Evolutionary conservation across 371 early-diverging fungal species (phyloP).

Genomic region (Mucor lusitanicus): DNA sequence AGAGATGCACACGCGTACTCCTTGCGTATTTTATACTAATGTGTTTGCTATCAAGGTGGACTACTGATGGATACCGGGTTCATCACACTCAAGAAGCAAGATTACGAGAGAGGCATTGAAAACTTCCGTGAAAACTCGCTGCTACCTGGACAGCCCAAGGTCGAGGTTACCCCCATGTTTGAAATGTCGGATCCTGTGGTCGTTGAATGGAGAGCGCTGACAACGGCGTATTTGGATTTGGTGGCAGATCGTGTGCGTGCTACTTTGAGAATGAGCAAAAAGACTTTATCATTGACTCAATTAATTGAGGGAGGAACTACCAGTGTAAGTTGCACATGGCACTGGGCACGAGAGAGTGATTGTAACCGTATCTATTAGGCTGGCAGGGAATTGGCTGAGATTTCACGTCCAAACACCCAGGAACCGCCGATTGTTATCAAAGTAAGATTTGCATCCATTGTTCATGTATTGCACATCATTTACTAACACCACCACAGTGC

Average conservation of each 20-base stretch:
- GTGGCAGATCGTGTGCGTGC: conserved; percentile 70
- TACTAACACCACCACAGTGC: neutral
- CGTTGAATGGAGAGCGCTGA: conserved; percentile 92
- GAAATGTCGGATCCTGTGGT: conserved; percentile 80
- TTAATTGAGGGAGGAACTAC: conserved; percentile 89
- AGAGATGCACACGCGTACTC: neutral
- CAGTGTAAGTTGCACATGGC: conserved; percentile 51
- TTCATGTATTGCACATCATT: neutral
- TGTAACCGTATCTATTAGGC: conserved; percentile 47
- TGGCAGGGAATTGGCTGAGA: conserved; percentile 86
- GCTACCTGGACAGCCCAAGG: conserved; percentile 44
- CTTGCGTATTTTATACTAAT: neutral
- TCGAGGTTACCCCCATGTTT: conserved; percentile 66
- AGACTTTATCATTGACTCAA: conserved; percentile 72
- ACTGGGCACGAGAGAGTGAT: neutral
- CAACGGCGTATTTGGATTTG: conserved; percentile 79
- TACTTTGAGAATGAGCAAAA: conserved; percentile 52
- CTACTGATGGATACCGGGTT: conserved; percentile 49
- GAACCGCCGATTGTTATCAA: conserved; percentile 87
- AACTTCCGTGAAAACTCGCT: conserved; percentile 41
- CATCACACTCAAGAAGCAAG: conserved; percentile 34
- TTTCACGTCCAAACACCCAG: conserved; percentile 73
- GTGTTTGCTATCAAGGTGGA: conserved; percentile 23
- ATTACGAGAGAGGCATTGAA: conserved; percentile 43
- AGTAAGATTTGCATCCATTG: conserved; percentile 12